Conservation (phyloP, 2,329 filamentous ascomycete species). For the Tolypocladium album region DNA sequence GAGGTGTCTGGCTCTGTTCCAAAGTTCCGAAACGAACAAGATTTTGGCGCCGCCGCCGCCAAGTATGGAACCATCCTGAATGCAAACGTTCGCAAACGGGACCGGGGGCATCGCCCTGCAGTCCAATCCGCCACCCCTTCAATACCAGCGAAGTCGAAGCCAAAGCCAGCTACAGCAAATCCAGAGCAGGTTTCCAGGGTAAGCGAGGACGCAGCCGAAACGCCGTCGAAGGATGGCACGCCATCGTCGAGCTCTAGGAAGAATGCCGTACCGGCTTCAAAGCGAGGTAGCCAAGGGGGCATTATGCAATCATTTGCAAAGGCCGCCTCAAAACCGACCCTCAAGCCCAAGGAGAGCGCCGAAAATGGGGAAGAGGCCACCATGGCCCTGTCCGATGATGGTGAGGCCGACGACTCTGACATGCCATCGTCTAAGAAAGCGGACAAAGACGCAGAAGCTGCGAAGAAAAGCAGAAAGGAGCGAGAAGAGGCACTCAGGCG, state of each 20-base stretch:
- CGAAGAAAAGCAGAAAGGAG: slow-evolving; percentile 20
- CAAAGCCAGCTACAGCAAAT: slow-evolving; percentile 15
- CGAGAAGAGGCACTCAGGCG: slow-evolving; percentile 26
- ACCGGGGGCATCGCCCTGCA: slow-evolving; percentile 24
- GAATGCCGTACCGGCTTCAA: slow-evolving; percentile 28
- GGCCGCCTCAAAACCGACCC: slow-evolving; percentile 25
- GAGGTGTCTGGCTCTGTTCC: slow-evolving; percentile 57
- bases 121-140: slow-evolving; percentile 15
- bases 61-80: slow-evolving; percentile 70
- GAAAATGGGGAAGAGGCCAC: slow-evolving; percentile 19
- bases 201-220: slow-evolving; percentile 19
- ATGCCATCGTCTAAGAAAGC: slow-evolving; percentile 15
- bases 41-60: slow-evolving; percentile 46
- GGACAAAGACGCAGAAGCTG: slow-evolving; percentile 12
- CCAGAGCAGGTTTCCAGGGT: slow-evolving; percentile 7
- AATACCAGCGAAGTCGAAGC: slow-evolving; percentile 15
- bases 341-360: slow-evolving; percentile 35
- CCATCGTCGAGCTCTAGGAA: slow-evolving; percentile 14
- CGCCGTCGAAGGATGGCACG: slow-evolving; percentile 13
- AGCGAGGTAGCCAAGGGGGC: slow-evolving; percentile 48
- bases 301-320: slow-evolving; percentile 77
- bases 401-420: slow-evolving; percentile 27
- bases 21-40: slow-evolving; percentile 43
- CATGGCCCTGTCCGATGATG: slow-evolving; percentile 26
- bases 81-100: slow-evolving; percentile 45